Evolutionary conservation across 75 land plant species (phyloP).

Genomic region (Chamaecyparis obtusa): DNA sequence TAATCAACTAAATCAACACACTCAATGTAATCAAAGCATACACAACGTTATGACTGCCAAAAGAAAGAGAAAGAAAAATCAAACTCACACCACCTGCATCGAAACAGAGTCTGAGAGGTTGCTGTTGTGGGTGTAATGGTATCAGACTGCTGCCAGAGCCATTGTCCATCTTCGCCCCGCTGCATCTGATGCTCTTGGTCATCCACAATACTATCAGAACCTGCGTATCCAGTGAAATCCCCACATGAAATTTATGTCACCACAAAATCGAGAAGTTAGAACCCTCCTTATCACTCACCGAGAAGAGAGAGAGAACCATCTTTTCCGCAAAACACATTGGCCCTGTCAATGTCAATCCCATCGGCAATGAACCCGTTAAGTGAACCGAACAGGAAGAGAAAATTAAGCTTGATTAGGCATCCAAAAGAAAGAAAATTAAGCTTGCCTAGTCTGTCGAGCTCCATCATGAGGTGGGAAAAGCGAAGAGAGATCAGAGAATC

Average conservation of each 20-base stretch:
- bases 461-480: conserved; percentile 51
- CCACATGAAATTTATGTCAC: background rate
- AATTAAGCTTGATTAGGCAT: background rate
- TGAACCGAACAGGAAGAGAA: background rate
- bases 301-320: conserved; percentile 55
- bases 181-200: conserved; percentile 80
- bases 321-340: conserved; percentile 86
- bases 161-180: no score
- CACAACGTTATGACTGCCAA: no score
- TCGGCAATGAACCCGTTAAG: background rate
- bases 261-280: background rate
- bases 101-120: no score
- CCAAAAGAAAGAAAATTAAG: background rate
- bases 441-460: conserved; percentile 69
- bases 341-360: conserved; percentile 44
- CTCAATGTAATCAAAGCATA: no score
- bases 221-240: conserved; percentile 24
- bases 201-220: conserved; percentile 74
- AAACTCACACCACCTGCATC: no score
- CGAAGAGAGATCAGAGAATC: conserved; percentile 52
- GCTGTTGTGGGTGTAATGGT: no score
- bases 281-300: conserved; percentile 36
- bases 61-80: no score
- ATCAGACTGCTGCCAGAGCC: no score
- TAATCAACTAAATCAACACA: no score